Conservation (phyloP, 208 protist species). For the Tritrichomonas foetus region DNA sequence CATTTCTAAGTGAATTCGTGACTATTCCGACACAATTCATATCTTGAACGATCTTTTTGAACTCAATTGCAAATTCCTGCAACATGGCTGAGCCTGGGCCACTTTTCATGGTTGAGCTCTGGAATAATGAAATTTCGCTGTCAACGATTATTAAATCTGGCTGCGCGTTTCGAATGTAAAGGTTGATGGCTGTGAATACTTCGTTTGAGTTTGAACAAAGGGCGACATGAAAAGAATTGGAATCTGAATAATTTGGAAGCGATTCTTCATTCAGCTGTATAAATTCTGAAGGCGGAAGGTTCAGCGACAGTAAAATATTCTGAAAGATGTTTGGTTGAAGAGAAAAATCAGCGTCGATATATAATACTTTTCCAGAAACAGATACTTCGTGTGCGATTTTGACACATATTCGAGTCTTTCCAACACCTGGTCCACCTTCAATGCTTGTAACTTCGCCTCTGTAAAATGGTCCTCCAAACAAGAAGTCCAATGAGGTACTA, state of each 20-base stretch:
- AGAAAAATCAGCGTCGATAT: not conserved
- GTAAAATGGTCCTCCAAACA: not conserved
- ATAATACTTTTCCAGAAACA: not conserved
- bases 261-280: too few species aligned
- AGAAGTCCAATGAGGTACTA: not conserved
- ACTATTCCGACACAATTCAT: not conserved
- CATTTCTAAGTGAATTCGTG: not conserved
- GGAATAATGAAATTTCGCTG: not conserved
- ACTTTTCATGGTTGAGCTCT: not conserved
- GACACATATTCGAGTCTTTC: not conserved
- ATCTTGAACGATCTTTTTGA: not conserved
- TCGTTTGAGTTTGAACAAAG: not conserved
- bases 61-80: not conserved
- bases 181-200: not conserved
- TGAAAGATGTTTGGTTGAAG: not conserved
- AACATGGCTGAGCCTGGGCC: not conserved
- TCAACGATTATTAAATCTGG: not conserved
- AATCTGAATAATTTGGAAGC: too few species aligned
- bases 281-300: not conserved
- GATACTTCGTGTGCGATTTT: not conserved
- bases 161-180: not conserved
- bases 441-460: not conserved
- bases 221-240: not conserved
- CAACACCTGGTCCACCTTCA: not conserved
- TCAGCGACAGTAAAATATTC: not conserved